Evolutionary conservation across 345 rosid species (phyloP).

Genomic region (Microthlaspi erraticum): DNA sequence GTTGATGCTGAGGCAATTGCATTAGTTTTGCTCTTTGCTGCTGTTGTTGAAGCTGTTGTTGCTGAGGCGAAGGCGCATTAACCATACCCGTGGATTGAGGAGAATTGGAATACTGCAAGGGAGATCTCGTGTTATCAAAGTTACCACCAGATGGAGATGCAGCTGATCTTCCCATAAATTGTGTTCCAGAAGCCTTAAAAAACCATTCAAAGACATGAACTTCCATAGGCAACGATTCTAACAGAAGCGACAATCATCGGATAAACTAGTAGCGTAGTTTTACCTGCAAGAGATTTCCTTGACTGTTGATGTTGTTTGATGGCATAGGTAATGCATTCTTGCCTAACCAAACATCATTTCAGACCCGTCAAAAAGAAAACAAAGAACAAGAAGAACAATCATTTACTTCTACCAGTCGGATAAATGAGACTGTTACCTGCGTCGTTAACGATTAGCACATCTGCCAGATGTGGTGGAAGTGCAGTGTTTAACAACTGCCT

Average conservation of each 20-base stretch:
- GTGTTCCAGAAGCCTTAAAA: constrained; percentile 70
- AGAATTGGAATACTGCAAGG: constrained; percentile 86
- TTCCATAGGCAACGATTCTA: constrained; percentile 15
- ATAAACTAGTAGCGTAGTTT: constrained; percentile 10
- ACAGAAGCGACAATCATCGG: not conserved
- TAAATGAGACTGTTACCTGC: constrained; percentile 64
- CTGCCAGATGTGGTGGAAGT: constrained; percentile 86
- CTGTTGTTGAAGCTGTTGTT: constrained; percentile 69
- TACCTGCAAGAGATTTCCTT: constrained; percentile 81
- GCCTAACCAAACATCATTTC: constrained; percentile 51
- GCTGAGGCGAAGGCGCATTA: constrained; percentile 91
- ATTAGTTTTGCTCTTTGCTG: constrained; percentile 79
- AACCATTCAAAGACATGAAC: constrained; percentile 27
- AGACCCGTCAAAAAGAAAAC: not conserved
- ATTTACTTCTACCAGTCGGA: constrained; percentile 54
- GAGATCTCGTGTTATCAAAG: constrained; percentile 84
- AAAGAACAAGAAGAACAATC: constrained; percentile 22
- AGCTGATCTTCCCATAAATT: constrained; percentile 78
- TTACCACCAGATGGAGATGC: constrained; percentile 80
- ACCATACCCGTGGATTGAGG: constrained; percentile 85
- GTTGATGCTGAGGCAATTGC: constrained; percentile 81
- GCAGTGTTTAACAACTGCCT: constrained; percentile 74
- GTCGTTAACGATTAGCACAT: constrained; percentile 63
- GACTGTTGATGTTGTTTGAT: constrained; percentile 61
- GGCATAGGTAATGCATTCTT: constrained; percentile 63